Evolutionary conservation across 768 basidiomycete species (phyloP).

Genomic region (Daedaleopsis nitida): DNA sequence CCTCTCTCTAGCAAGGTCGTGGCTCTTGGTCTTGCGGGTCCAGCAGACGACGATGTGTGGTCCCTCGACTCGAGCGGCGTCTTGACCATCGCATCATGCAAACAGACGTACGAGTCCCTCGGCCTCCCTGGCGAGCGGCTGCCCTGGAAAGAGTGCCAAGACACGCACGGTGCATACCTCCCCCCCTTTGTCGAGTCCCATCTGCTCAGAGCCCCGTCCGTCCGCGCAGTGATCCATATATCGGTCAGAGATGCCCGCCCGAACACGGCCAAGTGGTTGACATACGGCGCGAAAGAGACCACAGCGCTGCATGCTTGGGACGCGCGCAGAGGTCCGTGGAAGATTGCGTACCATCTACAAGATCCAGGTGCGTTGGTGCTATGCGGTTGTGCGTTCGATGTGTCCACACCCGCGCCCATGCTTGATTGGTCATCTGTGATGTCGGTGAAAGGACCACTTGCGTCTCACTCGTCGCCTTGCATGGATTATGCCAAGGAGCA

Average conservation of each 20-base stretch:
- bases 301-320: slow-evolving; percentile 55
- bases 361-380: slow-evolving; percentile 24
- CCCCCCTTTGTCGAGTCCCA: slow-evolving; percentile 4
- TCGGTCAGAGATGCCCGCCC: slow-evolving; percentile 41
- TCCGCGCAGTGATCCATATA: slow-evolving; percentile 48
- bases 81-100: slow-evolving; percentile 57
- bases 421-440: background rate
- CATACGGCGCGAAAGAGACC: slow-evolving; percentile 40
- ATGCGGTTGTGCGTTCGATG: background rate
- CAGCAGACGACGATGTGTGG: slow-evolving; percentile 58
- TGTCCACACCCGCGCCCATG: background rate
- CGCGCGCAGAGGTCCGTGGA: slow-evolving; percentile 46
- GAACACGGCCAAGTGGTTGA: slow-evolving; percentile 7
- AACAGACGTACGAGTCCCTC: slow-evolving; percentile 58
- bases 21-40: slow-evolving; percentile 15
- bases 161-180: slow-evolving; percentile 55
- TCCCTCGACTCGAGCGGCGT: slow-evolving; percentile 63
- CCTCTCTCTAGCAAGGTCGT: slow-evolving; percentile 17
- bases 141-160: slow-evolving; percentile 44
- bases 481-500: no score
- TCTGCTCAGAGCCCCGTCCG: slow-evolving; percentile 5
- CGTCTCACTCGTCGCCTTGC: no score
- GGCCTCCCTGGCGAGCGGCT: slow-evolving; percentile 59
- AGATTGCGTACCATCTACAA: slow-evolving; percentile 42
- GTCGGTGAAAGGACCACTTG: background rate